phyloP scores from a whole-genome alignment of 106 monocot species.

The Apostasia shenzhenica region DNA sequence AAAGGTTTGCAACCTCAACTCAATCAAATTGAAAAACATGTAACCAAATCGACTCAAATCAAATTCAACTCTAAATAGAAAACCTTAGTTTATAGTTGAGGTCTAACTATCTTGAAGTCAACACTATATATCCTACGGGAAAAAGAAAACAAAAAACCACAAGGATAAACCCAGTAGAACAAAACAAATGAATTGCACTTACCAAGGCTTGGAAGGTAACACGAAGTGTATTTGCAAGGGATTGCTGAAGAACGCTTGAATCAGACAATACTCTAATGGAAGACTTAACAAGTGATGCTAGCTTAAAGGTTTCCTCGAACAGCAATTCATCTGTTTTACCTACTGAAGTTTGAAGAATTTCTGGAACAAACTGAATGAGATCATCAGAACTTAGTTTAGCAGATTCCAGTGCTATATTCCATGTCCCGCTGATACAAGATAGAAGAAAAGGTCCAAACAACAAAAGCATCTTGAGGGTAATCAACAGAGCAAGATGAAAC shows the following conservation, averaged over 20 bases:
- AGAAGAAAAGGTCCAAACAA: conserved; percentile 62
- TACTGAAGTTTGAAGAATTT: conserved; percentile 32
- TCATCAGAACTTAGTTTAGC: conserved; percentile 29
- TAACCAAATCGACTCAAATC: background rate
- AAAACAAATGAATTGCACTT: conserved; percentile 12
- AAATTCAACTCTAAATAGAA: background rate
- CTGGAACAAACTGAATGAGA: conserved; percentile 47
- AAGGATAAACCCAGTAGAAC: background rate
- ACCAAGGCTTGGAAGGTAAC: conserved; percentile 34
- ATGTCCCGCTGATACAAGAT: conserved; percentile 55
- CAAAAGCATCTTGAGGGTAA: conserved; percentile 63
- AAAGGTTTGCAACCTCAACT: background rate
- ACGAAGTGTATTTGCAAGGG: conserved; percentile 25
- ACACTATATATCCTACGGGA: background rate
- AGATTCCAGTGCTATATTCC: conserved; percentile 30
- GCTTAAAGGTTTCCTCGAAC: conserved; percentile 25
- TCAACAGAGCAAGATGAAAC: conserved; percentile 77
- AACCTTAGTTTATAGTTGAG: no score
- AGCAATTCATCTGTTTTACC: conserved; percentile 42
- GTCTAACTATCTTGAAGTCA: no score
- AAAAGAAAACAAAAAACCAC: background rate
- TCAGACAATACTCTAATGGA: conserved; percentile 35
- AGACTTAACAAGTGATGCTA: conserved; percentile 51
- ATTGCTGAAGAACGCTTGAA: conserved; percentile 31
- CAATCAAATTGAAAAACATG: background rate